Conservation (phyloP, 805 yeast genomes). For the Candida caryicola region DNA sequence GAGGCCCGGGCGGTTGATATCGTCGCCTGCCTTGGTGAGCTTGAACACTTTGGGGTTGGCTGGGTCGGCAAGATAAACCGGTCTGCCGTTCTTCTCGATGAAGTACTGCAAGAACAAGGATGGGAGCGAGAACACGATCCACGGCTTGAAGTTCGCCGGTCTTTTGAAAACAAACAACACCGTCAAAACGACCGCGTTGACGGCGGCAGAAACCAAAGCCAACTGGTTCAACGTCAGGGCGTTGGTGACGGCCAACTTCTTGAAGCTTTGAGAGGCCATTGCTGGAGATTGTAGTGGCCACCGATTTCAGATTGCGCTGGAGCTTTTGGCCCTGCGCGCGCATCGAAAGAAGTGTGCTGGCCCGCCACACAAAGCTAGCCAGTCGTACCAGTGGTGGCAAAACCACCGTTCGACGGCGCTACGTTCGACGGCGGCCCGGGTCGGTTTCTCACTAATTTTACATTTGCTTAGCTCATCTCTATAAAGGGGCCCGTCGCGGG, state of each 20-base stretch:
- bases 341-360: too few species aligned
- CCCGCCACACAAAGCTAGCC: too few species aligned
- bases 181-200: constrained; percentile 42
- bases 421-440: too few species aligned
- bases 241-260: constrained; percentile 49
- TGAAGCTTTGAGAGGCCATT: constrained; percentile 60
- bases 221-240: constrained; percentile 37
- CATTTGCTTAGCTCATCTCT: too few species aligned
- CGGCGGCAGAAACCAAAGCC: constrained; percentile 28
- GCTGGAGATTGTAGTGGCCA: too few species aligned
- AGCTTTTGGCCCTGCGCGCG: too few species aligned
- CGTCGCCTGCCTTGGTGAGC: constrained; percentile 55
- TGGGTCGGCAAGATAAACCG: constrained; percentile 42
- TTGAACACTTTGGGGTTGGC: constrained; percentile 26
- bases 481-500: too few species aligned
- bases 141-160: constrained; percentile 44
- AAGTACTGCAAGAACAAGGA: constrained; percentile 45
- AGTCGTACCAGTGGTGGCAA: too few species aligned
- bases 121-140: constrained; percentile 34
- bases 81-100: constrained; percentile 62
- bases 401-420: too few species aligned
- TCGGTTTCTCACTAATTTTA: too few species aligned
- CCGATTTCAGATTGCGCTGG: too few species aligned
- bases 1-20: constrained; percentile 59
- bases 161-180: constrained; percentile 31